Evolutionary conservation across 169 alveolate species (phyloP).

Genomic region (Plasmodium coatneyi): DNA sequence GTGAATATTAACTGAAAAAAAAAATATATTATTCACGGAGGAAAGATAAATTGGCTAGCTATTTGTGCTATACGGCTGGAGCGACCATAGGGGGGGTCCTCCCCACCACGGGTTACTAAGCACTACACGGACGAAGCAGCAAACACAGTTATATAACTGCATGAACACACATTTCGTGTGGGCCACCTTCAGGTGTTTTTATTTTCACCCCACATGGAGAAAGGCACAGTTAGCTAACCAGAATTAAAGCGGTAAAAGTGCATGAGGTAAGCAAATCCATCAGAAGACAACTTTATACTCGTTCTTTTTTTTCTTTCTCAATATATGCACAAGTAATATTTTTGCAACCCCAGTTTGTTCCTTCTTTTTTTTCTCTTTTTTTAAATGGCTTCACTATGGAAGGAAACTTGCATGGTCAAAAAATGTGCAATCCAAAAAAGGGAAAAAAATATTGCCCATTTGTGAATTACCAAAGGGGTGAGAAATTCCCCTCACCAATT

Average conservation of each 20-base stretch:
- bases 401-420: neutral
- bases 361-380: slow-evolving; percentile 11
- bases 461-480: neutral
- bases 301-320: neutral
- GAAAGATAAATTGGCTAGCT: slow-evolving; percentile 3
- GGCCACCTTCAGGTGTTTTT: neutral
- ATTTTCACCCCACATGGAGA: neutral
- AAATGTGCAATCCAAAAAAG: neutral
- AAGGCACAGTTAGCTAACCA: slow-evolving; percentile 30
- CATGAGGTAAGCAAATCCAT: slow-evolving; percentile 50
- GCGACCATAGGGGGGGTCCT: neutral
- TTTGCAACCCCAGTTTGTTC: slow-evolving; percentile 11
- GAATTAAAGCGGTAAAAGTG: slow-evolving; percentile 27
- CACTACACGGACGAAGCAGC: neutral
- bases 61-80: neutral
- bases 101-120: neutral
- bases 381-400: neutral
- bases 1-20: slow-evolving; percentile 44
- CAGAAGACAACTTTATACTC: slow-evolving; percentile 1
- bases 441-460: neutral
- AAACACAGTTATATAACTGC: neutral
- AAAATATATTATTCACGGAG: neutral
- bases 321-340: neutral
- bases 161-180: neutral
- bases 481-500: neutral